These are phyloP conservation scores for Lactuca saligna DNA, from an alignment of 129 eudicot genomes.

Conservation along the genomic window DNA sequence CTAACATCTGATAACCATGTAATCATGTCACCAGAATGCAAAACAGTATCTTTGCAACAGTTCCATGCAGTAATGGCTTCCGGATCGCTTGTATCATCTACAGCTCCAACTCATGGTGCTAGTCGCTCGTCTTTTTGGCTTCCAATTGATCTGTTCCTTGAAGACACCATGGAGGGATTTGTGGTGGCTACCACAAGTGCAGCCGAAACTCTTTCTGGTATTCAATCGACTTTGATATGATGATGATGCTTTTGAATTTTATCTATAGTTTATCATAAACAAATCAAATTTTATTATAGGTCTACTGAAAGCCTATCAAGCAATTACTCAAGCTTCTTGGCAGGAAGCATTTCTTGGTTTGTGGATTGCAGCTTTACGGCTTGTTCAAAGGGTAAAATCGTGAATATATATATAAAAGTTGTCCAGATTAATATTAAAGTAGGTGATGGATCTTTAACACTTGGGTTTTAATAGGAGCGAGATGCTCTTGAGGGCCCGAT, in stretches of 20 bases:
- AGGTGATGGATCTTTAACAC: background rate
- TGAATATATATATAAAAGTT: background rate
- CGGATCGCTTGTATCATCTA: slow-evolving; percentile 64
- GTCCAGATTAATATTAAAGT: slow-evolving; percentile 1
- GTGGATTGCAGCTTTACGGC: slow-evolving; percentile 90
- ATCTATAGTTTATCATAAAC: background rate
- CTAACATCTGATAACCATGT: slow-evolving; percentile 59
- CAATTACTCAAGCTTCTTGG: slow-evolving; percentile 83
- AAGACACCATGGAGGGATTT: slow-evolving; percentile 84
- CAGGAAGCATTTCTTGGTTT: slow-evolving; percentile 87
- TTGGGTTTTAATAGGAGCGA: slow-evolving; percentile 56
- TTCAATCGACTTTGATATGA: background rate
- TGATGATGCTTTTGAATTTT: background rate
- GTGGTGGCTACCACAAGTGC: slow-evolving; percentile 85
- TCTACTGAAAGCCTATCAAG: slow-evolving; percentile 77
- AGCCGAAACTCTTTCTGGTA: slow-evolving; percentile 83
- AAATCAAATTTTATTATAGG: slow-evolving; percentile 43
- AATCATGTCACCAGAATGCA: slow-evolving; percentile 48
- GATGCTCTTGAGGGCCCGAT: slow-evolving; percentile 92
- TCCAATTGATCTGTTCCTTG: slow-evolving; percentile 82
- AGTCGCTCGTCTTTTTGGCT: slow-evolving; percentile 72
- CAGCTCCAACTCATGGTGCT: slow-evolving; percentile 60
- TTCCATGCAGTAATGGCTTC: slow-evolving; percentile 78
- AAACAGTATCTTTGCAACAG: slow-evolving; percentile 55
- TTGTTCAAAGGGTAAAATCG: slow-evolving; percentile 84